These are phyloP conservation scores for Mortierella sp. DNA, from an alignment of 371 early-diverging fungal genomes.

Conservation along the genomic window DNA sequence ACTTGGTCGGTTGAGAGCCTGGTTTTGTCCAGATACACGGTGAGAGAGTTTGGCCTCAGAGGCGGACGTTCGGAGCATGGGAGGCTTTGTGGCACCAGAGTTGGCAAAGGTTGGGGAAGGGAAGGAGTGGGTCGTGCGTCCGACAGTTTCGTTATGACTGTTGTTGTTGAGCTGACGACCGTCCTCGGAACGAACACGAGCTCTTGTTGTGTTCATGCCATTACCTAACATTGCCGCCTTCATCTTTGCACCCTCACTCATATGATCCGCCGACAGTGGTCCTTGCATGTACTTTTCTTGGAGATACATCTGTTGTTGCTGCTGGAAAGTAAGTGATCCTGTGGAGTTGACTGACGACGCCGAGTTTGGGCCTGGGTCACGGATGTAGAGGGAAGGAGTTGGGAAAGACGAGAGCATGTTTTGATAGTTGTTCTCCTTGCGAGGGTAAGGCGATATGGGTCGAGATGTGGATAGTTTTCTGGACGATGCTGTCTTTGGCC, in stretches of 20 bases:
- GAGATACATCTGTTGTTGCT: conserved; percentile 28
- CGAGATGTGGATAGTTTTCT: conserved; percentile 48
- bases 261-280: conserved; percentile 46
- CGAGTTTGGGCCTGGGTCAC: conserved; percentile 32
- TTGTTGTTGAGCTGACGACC: conserved; percentile 20
- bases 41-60: conserved; percentile 29
- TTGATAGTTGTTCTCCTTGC: conserved; percentile 51
- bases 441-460: conserved; percentile 40
- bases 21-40: conserved; percentile 5
- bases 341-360: conserved; percentile 28
- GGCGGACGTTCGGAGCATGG: conserved; percentile 22
- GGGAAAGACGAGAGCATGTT: conserved; percentile 42
- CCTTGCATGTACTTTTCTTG: conserved; percentile 37
- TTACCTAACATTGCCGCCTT: conserved; percentile 29
- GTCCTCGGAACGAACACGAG: conserved; percentile 46
- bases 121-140: conserved; percentile 7
- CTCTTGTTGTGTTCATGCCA: conserved; percentile 13
- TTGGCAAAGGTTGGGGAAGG: conserved; percentile 3
- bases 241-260: conserved; percentile 33
- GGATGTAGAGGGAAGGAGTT: conserved; percentile 50
- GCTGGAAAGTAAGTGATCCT: conserved; percentile 24
- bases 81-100: conserved; percentile 33
- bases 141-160: conserved; percentile 10
- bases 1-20: conserved; percentile 13
- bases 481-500: conserved; percentile 50